Conservation (phyloP, 2,329 filamentous ascomycete species). For the Uncinocarpus reesii region DNA sequence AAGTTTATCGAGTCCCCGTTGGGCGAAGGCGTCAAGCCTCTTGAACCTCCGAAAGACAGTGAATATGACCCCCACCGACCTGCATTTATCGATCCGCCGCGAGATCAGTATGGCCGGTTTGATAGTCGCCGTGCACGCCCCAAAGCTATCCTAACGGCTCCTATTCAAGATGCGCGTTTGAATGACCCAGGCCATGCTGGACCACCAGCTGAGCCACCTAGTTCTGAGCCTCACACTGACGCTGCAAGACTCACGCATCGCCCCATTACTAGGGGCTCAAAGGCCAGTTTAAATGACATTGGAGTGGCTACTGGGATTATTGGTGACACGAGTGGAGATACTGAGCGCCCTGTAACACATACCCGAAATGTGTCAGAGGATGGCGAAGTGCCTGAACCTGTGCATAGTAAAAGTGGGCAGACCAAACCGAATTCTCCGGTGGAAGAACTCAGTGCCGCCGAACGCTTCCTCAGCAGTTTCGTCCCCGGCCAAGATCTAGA, state of each 20-base stretch:
- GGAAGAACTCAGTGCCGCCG: conserved; percentile 29
- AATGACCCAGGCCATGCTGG: neutral
- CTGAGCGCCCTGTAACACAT: conserved; percentile 5
- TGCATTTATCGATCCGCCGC: conserved; percentile 20
- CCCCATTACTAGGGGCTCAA: neutral
- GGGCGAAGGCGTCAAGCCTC: conserved; percentile 16
- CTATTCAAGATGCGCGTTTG: neutral
- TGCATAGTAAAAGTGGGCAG: conserved; percentile 9
- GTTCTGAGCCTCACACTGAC: neutral
- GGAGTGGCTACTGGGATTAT: neutral
- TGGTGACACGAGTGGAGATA: neutral
- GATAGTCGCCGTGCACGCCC: conserved; percentile 4
- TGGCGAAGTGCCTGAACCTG: conserved; percentile 26
- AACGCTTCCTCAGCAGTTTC: conserved; percentile 32
- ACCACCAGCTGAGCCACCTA: neutral
- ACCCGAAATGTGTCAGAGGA: conserved; percentile 29
- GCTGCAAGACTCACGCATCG: neutral
- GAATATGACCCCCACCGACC: conserved; percentile 42
- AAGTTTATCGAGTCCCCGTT: conserved; percentile 18
- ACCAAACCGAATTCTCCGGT: conserved; percentile 11
- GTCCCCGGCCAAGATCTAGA: conserved; percentile 19
- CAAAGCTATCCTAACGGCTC: neutral
- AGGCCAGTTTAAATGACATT: neutral
- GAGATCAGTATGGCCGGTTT: conserved; percentile 13
- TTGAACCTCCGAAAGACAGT: conserved; percentile 33